Conservation (phyloP, 83 land plant species). For the Picea abies region DNA sequence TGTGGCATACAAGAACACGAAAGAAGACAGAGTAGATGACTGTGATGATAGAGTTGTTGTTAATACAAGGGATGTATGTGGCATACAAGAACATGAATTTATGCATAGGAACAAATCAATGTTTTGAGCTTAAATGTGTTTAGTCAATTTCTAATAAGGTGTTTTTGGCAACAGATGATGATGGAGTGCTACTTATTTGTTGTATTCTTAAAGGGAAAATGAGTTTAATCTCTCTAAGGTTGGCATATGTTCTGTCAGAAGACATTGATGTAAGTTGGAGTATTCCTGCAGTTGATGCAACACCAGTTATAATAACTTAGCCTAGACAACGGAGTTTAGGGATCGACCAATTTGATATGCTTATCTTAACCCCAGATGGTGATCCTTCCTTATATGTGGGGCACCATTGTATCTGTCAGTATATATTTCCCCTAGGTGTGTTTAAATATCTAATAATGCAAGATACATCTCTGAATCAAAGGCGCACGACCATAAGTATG, state of each 20-base stretch:
- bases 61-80: too few relatives aligned
- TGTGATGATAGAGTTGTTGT: too few relatives aligned
- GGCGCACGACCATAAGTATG: too few relatives aligned
- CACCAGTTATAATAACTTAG: constrained; percentile 79
- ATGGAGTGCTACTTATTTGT: constrained; percentile 74
- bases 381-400: constrained; percentile 72
- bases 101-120: too few relatives aligned
- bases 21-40: too few relatives aligned
- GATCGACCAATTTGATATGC: constrained; percentile 43
- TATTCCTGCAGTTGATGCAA: constrained; percentile 84
- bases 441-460: too few relatives aligned
- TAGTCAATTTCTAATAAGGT: constrained; percentile 39
- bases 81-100: too few relatives aligned
- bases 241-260: constrained; percentile 47
- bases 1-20: too few relatives aligned
- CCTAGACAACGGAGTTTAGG: constrained; percentile 25
- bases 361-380: constrained; percentile 70
- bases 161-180: constrained; percentile 87
- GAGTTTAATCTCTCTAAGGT: constrained; percentile 62
- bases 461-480: too few relatives aligned
- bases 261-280: constrained; percentile 75
- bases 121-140: too few relatives aligned
- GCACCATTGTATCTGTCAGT: too few relatives aligned
- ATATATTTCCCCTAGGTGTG: too few relatives aligned
- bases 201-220: constrained; percentile 72